Conservation (phyloP, 495 filamentous ascomycete genomes). For the Physcia stellaris region DNA sequence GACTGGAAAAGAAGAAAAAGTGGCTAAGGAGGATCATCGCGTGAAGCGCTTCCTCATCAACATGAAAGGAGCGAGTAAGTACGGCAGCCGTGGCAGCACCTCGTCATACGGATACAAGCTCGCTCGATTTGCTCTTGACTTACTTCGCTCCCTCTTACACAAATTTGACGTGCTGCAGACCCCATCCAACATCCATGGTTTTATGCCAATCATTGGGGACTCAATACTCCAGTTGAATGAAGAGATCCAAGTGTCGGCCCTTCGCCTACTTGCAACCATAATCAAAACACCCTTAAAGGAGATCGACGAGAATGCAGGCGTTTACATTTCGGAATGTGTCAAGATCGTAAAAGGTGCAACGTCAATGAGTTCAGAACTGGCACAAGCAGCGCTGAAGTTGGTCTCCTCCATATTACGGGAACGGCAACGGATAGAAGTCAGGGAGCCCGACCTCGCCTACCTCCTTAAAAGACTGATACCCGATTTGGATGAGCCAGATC, state of each 20-base stretch:
- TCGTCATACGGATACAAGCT: constrained; percentile 73
- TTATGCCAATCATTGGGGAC: constrained; percentile 80
- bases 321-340: constrained; percentile 74
- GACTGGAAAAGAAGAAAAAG: constrained; percentile 26
- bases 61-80: constrained; percentile 55
- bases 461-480: constrained; percentile 69
- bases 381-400: constrained; percentile 78
- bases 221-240: constrained; percentile 69
- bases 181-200: constrained; percentile 62
- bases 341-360: constrained; percentile 64
- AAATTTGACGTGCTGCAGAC: constrained; percentile 72
- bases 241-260: constrained; percentile 74
- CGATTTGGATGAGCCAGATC: constrained; percentile 85
- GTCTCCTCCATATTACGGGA: constrained; percentile 76
- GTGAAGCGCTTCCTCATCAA: constrained; percentile 65
- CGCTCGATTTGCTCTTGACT: constrained; percentile 70
- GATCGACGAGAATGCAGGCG: constrained; percentile 50
- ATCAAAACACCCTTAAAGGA: constrained; percentile 67
- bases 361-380: constrained; percentile 63
- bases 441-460: constrained; percentile 71
- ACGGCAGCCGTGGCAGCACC: constrained; percentile 47
- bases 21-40: constrained; percentile 38
- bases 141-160: constrained; percentile 64
- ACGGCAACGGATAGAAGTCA: constrained; percentile 54
- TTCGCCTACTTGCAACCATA: constrained; percentile 71